These are phyloP conservation scores for Dictyostelium intermedium DNA, from an alignment of 78 protist species.

Conservation along the genomic window DNA sequence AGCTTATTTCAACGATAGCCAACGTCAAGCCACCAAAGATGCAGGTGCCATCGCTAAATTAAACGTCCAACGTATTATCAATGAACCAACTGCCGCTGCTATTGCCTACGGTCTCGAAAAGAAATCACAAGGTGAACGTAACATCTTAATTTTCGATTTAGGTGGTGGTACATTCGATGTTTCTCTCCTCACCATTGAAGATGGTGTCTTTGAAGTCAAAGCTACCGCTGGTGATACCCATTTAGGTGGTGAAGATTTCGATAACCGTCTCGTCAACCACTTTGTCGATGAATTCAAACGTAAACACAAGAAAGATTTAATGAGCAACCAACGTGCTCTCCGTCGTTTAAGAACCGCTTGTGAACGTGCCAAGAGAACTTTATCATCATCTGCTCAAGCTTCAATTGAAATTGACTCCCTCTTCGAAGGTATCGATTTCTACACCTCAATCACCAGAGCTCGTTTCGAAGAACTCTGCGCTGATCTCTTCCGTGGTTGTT, in stretches of 20 bases:
- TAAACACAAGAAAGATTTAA: slow-evolving; percentile 87
- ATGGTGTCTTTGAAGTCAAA: slow-evolving; percentile 98
- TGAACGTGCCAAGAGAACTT: slow-evolving; percentile 95
- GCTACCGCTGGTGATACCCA: slow-evolving; percentile 98
- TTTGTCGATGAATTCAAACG: slow-evolving; percentile 83
- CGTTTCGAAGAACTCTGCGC: slow-evolving; percentile 93
- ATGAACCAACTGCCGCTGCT: slow-evolving; percentile 99
- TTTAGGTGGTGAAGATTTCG: slow-evolving; percentile 99
- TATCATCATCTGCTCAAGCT: slow-evolving; percentile 88
- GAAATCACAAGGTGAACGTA: slow-evolving; percentile 88
- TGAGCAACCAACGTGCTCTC: slow-evolving; percentile 87
- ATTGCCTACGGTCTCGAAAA: slow-evolving; percentile 98
- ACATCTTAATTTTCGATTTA: slow-evolving; percentile 97
- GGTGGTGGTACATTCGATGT: slow-evolving; percentile 99
- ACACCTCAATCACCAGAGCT: slow-evolving; percentile 92
- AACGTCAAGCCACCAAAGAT: slow-evolving; percentile 98
- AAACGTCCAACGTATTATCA: slow-evolving; percentile 97
- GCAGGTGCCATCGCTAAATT: slow-evolving; percentile 96
- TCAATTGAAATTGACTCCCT: slow-evolving; percentile 93
- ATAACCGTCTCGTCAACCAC: slow-evolving; percentile 94
- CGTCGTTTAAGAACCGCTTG: slow-evolving; percentile 94
- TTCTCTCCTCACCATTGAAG: slow-evolving; percentile 95
- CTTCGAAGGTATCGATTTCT: slow-evolving; percentile 94
- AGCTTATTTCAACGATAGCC: slow-evolving; percentile 98
- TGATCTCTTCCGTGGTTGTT: slow-evolving; percentile 88